Base-by-base conservation (phyloP, 768 basidiomycete species). In the Lactarius vividus region DNA sequence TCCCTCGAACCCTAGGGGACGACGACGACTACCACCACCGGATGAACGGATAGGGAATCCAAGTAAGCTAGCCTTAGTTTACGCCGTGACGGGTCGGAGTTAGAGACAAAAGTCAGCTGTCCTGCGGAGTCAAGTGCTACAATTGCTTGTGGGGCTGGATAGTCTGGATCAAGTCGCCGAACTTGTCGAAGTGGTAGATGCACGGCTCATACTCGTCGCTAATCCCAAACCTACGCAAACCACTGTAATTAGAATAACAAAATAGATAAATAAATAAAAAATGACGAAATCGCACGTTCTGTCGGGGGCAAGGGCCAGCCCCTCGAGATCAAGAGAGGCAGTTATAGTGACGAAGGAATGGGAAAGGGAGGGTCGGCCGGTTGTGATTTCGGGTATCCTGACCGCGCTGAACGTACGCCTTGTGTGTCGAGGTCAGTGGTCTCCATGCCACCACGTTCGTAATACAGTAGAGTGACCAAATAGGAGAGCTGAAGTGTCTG, bases 131-230 rank as follows among this genome's bases (percentile, higher is more conserved):
- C 75, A 1, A 74, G 65, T 0, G 88, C 88, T 1, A 87, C 75
- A 33, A 86, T 77, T 0, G 88, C 87, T 3, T 77, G 70, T 0
- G 85, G 85, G 87, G 86, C 70, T 84, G 79, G 52, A 88, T 86
- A 2, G 83, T 82, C 68, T 82, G 79, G 26, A 87, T 73, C 7
- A 88, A 75, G 2, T 79, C 70, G 1, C 86, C 86, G 28, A 74
- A 72, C 0, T 78, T 70, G 0, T 79, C 74, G 73, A 83, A 83
- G 20, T 77, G 79, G 73, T 88, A 86, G 67, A 88, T 84, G 70
- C 85, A 85, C 4, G 85, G 85, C 1, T 86, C 88, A 68, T 88
- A 89, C 75, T 89, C 88, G 71, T 89, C 88, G 69, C 84, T 84
- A 35, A 84, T 77, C 86, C 85, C 88, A 74, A 80, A 85, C 0